Percentiles rank a stretch among this genome's conserved stretches.
These are phyloP conservation scores for Trichoderma reesei DNA, from an alignment of 495 filamentous ascomycete species.

Conservation along the genomic window DNA sequence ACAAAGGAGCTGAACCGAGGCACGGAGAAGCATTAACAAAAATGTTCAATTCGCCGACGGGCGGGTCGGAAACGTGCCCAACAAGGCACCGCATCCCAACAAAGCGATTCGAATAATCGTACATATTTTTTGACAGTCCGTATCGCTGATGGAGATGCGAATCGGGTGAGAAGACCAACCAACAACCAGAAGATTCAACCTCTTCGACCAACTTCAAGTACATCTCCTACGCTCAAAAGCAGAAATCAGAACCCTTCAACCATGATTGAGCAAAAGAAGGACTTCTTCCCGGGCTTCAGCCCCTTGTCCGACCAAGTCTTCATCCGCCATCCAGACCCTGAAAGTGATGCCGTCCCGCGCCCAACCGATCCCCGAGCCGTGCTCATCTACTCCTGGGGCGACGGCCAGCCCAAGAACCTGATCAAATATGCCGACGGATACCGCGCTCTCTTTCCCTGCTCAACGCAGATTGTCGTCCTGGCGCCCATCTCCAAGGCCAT, in stretches of 20 bases:
- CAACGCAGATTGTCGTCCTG: constrained; percentile 38
- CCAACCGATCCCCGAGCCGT: constrained; percentile 29
- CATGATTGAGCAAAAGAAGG: not conserved
- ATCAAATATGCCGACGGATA: constrained; percentile 46
- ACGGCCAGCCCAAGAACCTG: constrained; percentile 42
- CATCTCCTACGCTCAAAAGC: not conserved
- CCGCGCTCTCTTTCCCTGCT: constrained; percentile 35
- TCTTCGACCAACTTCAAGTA: not conserved
- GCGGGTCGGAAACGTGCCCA: not conserved
- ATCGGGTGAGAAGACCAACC: too few relatives aligned
- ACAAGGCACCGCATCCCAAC: not conserved
- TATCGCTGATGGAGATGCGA: not conserved
- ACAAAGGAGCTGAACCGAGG: not conserved
- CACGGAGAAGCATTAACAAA: not conserved
- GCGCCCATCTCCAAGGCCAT: constrained; percentile 37
- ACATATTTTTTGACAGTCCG: not conserved
- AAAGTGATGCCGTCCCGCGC: constrained; percentile 10
- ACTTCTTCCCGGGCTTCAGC: constrained; percentile 24
- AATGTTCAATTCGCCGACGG: not conserved
- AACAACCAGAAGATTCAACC: not conserved
- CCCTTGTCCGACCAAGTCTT: constrained; percentile 31
- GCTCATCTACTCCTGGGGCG: constrained; percentile 46
- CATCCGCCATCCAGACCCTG: constrained; percentile 17
- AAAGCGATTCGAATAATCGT: not conserved
- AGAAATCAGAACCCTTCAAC: not conserved